These are phyloP conservation scores for Zygosaccharomyces kombuchaensis DNA, from an alignment of 805 yeast genomes.

Conservation along the genomic window DNA sequence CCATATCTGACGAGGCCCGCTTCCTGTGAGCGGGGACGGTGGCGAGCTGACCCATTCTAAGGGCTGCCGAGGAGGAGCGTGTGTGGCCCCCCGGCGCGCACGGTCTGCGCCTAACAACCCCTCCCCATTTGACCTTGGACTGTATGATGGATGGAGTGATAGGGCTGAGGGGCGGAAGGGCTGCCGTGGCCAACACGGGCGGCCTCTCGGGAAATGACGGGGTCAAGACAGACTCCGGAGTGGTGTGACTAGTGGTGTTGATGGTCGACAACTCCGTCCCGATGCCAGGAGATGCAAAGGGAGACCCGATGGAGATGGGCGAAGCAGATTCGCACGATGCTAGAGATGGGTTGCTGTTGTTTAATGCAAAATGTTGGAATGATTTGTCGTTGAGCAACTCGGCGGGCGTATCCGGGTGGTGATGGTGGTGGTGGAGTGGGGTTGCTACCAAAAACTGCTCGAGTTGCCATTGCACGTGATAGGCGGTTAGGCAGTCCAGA, in stretches of 20 bases:
- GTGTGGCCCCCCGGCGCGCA: constrained; percentile 1
- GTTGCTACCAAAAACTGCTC: constrained; percentile 8
- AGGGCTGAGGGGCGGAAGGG: constrained; percentile 23
- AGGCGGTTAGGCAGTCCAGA: constrained; percentile 18
- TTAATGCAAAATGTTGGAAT: neutral
- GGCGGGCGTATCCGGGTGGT: neutral
- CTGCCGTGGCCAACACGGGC: constrained; percentile 1
- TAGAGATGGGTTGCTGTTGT: constrained; percentile 4
- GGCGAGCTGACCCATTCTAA: neutral
- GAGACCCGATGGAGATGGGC: constrained; percentile 17
- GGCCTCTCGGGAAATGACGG: constrained; percentile 13
- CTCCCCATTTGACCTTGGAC: constrained; percentile 11
- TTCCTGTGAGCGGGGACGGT: constrained; percentile 20
- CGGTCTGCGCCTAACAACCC: constrained; percentile 7
- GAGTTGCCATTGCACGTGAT: constrained; percentile 21
- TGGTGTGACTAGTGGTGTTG: constrained; percentile 6
- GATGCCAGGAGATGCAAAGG: constrained; percentile 23
- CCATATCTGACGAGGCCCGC: constrained; percentile 28
- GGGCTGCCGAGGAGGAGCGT: constrained; percentile 5
- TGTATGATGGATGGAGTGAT: constrained; percentile 22
- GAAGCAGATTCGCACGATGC: constrained; percentile 24
- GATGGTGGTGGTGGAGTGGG: neutral
- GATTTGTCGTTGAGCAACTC: constrained; percentile 14
- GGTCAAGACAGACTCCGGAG: constrained; percentile 18
- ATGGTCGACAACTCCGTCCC: constrained; percentile 9